Base-by-base conservation (phyloP, 2,329 filamentous ascomycete genomes). In the Myriosclerotinia duriaeana region DNA sequence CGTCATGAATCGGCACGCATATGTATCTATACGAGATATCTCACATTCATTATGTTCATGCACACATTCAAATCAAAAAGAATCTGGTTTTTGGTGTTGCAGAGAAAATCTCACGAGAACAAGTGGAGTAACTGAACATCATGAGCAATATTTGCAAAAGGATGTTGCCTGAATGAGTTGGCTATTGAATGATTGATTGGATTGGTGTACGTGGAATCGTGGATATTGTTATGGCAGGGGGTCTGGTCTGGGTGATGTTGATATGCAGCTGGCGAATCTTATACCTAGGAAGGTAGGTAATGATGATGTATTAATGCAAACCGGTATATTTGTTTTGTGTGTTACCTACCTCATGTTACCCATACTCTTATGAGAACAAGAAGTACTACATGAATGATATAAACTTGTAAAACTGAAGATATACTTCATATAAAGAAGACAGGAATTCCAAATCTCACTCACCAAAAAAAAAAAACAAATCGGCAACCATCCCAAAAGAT, bases 241-340 rank as follows among this genome's bases (percentile, higher is more conserved):
- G n/a, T n/a, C n/a, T n/a, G n/a, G n/a, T n/a, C n/a, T 58, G 22
- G 55, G 12, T 44, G 40, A 58, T 34, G 7, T 44, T 34, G 54
- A 22, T 44, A 20, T 58, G 40, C n/a, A 42, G 7, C 11, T 58
- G 38, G 20, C 12, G n/a, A n/a, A n/a, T 44, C 20, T 44, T n/a
- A n/a, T n/a, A n/a, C n/a, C n/a, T n/a, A n/a, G n/a, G n/a, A n/a
- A n/a, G n/a, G 26, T 26, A 44, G 36, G 17, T 44, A 7, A 58
- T 58, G 55, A 58, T 22, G 15, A 58, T 58, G 55, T 58, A 20
- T 46, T 34, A 42, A 58, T 58, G 55, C 55, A 58, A 4, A 30
- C 30, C 30, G 30, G 30, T 34, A 34, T 34, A 2, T 34, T 34
- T 34, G 30, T 34, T 34, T 2, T 34, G 2, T 5, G 30, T 34